These are phyloP conservation scores for Nitzschia palea DNA, from an alignment of 108 stramenopile genomes.

Conservation along the genomic window DNA sequence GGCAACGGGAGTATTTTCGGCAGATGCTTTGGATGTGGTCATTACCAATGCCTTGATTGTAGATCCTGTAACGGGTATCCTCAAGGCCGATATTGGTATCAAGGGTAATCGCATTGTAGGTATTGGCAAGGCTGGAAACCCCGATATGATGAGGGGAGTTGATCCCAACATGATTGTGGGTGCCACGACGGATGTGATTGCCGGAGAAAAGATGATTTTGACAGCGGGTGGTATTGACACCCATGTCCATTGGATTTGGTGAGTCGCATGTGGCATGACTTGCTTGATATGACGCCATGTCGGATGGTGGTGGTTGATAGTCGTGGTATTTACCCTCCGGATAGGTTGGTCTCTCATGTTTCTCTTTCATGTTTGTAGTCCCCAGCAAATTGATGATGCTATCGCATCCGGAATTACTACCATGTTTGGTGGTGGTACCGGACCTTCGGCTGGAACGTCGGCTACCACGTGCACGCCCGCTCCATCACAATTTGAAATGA, in stretches of 20 bases:
- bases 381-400: slow-evolving; percentile 95
- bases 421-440: slow-evolving; percentile 94
- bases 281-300: no score
- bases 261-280: neutral
- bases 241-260: slow-evolving; percentile 97
- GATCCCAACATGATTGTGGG: slow-evolving; percentile 85
- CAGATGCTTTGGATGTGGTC: slow-evolving; percentile 84
- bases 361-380: slow-evolving; percentile 22
- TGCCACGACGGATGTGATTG: slow-evolving; percentile 95
- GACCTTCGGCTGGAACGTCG: slow-evolving; percentile 91
- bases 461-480: slow-evolving; percentile 98
- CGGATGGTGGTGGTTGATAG: no score
- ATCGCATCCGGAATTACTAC: slow-evolving; percentile 93
- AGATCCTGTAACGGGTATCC: slow-evolving; percentile 83
- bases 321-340: no score
- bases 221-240: slow-evolving; percentile 97
- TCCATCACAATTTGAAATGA: slow-evolving; percentile 92
- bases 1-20: slow-evolving; percentile 66
- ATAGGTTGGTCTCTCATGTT: neutral
- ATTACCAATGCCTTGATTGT: slow-evolving; percentile 97
- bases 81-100: slow-evolving; percentile 96
- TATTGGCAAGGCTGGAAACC: slow-evolving; percentile 98
- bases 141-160: slow-evolving; percentile 93
- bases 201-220: slow-evolving; percentile 94
- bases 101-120: slow-evolving; percentile 90